phyloP scores from a whole-genome alignment of 768 basidiomycete species.

The Termitomyces sp. region DNA sequence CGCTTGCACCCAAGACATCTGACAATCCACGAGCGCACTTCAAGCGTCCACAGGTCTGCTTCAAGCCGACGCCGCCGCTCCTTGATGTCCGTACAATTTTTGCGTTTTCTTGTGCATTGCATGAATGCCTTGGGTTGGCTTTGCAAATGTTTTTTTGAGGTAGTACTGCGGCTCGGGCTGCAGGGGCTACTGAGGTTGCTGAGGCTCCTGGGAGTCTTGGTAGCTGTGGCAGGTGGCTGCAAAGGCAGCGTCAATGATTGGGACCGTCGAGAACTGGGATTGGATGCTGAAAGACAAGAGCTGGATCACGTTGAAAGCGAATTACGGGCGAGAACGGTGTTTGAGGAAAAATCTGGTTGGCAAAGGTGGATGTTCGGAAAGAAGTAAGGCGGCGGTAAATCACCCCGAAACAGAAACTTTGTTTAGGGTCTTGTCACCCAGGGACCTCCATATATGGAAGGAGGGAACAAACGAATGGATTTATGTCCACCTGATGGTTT shows the following conservation, averaged over 20 bases:
- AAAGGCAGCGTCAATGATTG: neutral
- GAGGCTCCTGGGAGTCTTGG: too few species aligned
- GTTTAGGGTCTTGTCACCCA: too few species aligned
- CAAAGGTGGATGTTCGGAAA: neutral
- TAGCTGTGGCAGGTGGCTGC: neutral
- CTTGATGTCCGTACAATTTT: too few species aligned
- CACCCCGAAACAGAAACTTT: neutral
- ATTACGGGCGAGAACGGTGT: neutral
- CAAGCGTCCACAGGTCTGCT: constrained; percentile 1
- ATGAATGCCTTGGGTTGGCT: neutral
- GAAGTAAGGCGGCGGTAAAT: neutral
- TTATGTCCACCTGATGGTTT: too few species aligned
- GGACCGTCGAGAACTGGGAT: neutral
- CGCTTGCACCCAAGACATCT: constrained; percentile 2
- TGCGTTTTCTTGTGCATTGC: neutral
- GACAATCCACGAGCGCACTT: too few species aligned
- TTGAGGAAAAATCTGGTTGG: neutral
- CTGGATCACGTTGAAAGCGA: neutral
- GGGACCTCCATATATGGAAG: too few species aligned
- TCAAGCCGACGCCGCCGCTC: constrained; percentile 4
- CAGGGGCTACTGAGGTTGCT: neutral
- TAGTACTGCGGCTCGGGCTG: neutral
- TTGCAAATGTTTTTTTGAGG: neutral
- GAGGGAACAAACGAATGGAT: too few species aligned
- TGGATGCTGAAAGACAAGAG: neutral